A percentile compares a stretch with the other conserved stretches of the same genome.
phyloP scores from a whole-genome alignment of 1,284 basidiomycete genomes.

The Cryptococcus depauperatus region DNA sequence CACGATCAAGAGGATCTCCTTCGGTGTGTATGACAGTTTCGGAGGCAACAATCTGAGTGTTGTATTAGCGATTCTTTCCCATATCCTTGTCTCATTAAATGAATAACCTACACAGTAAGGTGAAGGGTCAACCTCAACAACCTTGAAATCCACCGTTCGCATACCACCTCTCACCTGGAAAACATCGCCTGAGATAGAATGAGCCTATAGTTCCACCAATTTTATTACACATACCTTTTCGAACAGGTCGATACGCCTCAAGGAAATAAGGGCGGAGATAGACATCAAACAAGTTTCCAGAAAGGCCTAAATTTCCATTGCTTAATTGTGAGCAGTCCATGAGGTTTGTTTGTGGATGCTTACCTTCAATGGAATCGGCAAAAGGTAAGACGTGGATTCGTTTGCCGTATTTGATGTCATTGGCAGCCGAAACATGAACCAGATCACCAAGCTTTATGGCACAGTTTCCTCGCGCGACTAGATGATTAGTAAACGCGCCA shows the following conservation, averaged over 20 bases:
- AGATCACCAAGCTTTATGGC: slow-evolving; percentile 96
- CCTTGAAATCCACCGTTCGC: slow-evolving; percentile 98
- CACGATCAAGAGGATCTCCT: slow-evolving; percentile 96
- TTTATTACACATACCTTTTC: slow-evolving; percentile 34
- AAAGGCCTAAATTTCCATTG: slow-evolving; percentile 50
- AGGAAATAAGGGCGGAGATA: slow-evolving; percentile 99
- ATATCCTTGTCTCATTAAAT: too few relatives aligned
- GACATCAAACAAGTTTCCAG: slow-evolving; percentile 97
- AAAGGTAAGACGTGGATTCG: slow-evolving; percentile 92
- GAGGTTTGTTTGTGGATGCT: too few relatives aligned
- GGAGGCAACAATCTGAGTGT: slow-evolving; percentile 34
- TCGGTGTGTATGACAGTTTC: slow-evolving; percentile 52
- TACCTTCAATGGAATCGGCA: slow-evolving; percentile 95
- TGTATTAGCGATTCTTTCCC: neutral
- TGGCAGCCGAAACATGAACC: slow-evolving; percentile 88
- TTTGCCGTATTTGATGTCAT: slow-evolving; percentile 99
- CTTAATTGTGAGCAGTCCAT: too few relatives aligned
- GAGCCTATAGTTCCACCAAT: too few relatives aligned
- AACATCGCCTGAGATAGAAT: slow-evolving; percentile 76
- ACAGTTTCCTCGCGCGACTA: slow-evolving; percentile 93
- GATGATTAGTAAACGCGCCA: neutral
- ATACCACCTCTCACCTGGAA: slow-evolving; percentile 98
- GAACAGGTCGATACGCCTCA: slow-evolving; percentile 54
- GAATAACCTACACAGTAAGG: slow-evolving; percentile 33
- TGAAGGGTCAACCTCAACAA: slow-evolving; percentile 35